Base-by-base conservation (phyloP, 1,139 yeast species). In the Magnusiomyces tetraspermus region DNA sequence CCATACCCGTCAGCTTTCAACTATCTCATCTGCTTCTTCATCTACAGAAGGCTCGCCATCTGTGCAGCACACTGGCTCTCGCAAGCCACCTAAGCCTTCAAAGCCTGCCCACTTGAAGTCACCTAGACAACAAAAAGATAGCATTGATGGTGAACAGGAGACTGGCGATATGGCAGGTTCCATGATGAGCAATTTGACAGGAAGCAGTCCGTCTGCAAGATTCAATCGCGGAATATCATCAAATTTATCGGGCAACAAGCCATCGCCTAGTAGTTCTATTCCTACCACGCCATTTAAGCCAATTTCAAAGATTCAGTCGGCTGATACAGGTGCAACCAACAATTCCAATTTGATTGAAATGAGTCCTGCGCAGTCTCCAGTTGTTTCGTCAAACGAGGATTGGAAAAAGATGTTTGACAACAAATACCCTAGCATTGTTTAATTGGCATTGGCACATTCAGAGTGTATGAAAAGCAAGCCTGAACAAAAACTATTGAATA, bases 31-130 rank as follows among this genome's bases (percentile, higher is more conserved):
- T 3, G 58, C 55, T 11, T 58, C 62, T 19, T 57, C 63, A n/a
- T 19, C 56, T 30, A 45, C 55, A 17, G 51, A 42, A 24, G 48
- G 40, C 21, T 30, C 40, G 3, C 13, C 21, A 5, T 33, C 22
- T 31, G n/a, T n/a, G 4, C 22, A 33, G n/a, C 24, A 31, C 13
- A 19, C 38, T 19, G 38, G 38, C 8, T 23, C 28, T 31, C 26
- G 41, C 17, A 46, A 56, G 36, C 60, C 60, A 59, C 72, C 72
- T 36, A 85, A 85, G 11, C 83, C 85, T 15, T 73, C 71, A 57
- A 82, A 82, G 58, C 88, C 89, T 1, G 63, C 63, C 2, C 77
- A 78, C 61, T 69, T 82, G 57, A 77, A 77, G 60, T 58, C 63
- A 13, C 63, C 65, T 8, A 52, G 58, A 23, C 52, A 58, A 19